Conservation (phyloP, 108 stramenopile genomes). For the Fragilaria crotonensis region DNA sequence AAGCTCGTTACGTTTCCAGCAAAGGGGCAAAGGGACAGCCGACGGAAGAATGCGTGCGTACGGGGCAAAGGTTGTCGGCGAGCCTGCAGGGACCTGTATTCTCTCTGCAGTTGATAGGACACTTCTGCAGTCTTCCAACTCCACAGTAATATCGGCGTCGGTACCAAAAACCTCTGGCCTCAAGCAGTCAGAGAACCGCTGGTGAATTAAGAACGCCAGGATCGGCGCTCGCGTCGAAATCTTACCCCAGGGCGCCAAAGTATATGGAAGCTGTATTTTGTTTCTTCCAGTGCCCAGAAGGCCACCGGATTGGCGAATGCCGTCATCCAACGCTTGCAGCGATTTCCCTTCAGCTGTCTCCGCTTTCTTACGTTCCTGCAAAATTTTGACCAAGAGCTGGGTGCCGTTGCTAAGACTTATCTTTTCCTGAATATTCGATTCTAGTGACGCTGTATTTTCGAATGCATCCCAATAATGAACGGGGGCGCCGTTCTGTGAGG, state of each 20-base stretch:
- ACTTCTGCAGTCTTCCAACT: conserved; percentile 11
- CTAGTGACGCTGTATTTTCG: conserved; percentile 49
- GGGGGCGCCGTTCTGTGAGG: background rate
- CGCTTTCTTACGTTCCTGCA: conserved; percentile 74
- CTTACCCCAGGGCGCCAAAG: conserved; percentile 15
- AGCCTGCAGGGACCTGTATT: conserved; percentile 4
- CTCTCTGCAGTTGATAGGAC: conserved; percentile 1
- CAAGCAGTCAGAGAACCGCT: conserved; percentile 58
- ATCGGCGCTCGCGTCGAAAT: conserved; percentile 54
- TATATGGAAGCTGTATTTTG: conserved; percentile 6
- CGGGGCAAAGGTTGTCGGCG: conserved; percentile 69
- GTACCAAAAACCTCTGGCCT: conserved; percentile 27
- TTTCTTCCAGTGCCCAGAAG: background rate
- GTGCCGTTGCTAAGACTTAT: conserved; percentile 49
- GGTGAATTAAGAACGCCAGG: conserved; percentile 69
- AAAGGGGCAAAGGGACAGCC: conserved; percentile 66
- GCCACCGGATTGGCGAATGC: background rate
- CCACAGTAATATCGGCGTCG: conserved; percentile 13
- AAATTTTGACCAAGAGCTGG: conserved; percentile 77
- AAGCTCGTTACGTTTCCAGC: conserved; percentile 83
- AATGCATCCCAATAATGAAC: conserved; percentile 68
- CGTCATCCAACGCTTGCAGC: background rate
- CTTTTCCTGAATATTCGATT: conserved; percentile 38
- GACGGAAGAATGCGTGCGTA: conserved; percentile 81
- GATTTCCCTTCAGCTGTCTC: conserved; percentile 34